Evolutionary conservation across 192 early-diverging fungal genomes (phyloP), one percentile per base, ranked within the genome.

Genomic region (Radiomyces spectabilis): DNA sequence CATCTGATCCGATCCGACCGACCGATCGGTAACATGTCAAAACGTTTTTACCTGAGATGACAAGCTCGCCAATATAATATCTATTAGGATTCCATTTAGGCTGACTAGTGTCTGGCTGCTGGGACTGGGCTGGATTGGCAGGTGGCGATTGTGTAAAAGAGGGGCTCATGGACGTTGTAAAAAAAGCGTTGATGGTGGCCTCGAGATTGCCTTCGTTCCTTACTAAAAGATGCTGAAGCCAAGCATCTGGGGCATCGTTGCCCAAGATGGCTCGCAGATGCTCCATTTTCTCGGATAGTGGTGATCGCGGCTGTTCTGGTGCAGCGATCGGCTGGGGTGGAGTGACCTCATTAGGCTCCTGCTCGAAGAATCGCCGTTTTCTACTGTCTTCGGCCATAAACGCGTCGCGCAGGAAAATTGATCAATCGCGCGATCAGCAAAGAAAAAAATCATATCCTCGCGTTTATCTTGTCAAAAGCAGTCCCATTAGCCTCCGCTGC

Each of bases 141-240:
- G 37, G 41, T 39, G 62, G 32, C n/a, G n/a, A n/a, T n/a, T n/a
- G n/a, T n/a, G n/a, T n/a, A n/a, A n/a, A n/a, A 7, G 35, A 55
- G 45, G 47, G 49, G 2, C 30, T 15, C n/a, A 66, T 56, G 5
- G 60, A 56, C 13, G 54, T 59, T 39, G 62, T 66, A 41, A 65
- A 76, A 30, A 62, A 69, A 12, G 59, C 45, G 49, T 76, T 72
- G 34, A 65, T 65, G 38, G 74, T 66, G n/a, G 35, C 46, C 45
- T 69, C 71, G 5, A 76, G 33, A 57, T 72, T 47, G 21, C 66
- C 74, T 31, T 71, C 59, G 21, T 55, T 52, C 29, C 61, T 41
- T 1, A 10, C 3, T 39, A 54, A 15, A n/a, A 54, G 52, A 3
- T 54, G 37, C 8, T 41, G 18, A 7, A 54, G 22, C 15, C 32